Base-by-base conservation (phyloP, 345 rosid genomes). In the Aquilaria yunnanensis region DNA sequence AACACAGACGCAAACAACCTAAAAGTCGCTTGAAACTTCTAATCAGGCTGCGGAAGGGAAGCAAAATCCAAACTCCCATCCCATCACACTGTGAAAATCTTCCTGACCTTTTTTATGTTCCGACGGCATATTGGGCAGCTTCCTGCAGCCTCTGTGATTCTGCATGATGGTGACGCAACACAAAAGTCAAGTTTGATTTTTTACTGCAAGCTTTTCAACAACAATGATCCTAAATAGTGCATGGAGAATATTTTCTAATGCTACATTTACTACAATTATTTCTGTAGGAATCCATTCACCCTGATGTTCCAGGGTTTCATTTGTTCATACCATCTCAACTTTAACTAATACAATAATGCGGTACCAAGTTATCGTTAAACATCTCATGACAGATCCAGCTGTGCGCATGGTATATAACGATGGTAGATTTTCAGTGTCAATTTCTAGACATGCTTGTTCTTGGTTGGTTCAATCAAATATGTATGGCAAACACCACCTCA, bases 71-170 rank as follows among this genome's bases (percentile, higher is more conserved):
- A 43, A 37, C 43, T 4, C 9, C 10, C 37, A 11, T 50, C 13
- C 33, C 61, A 51, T 72, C 63, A 85, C 47, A 88, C 95, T 1
- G 87, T 87, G 45, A 90, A 94, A 75, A 94, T 88, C 83, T 78
- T 88, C 78, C 90, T 79, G 30, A 94, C 96, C 76, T 94, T 94
- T 87, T 80, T 94, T 83, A 94, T 88, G 60, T 70, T 82, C 78
- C 90, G 76, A 33, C 84, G 85, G 60, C 99, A 94, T 53, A 94
- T 77, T 0, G 99, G 97, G 66, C 97, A 94, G 12, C 79, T 82
- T 9, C 96, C 96, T 6, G 74, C 74, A 12, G 86, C 90, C 74
- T 88, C 97, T 32, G 83, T 81, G 59, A 94, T 86, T 88, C 99
- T 94, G 96, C 80, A 34, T 29, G 68, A 14, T 51, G 23, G 16